Base-by-base conservation (phyloP, 352 stramenopile species). In the Pythium pyrilobum region DNA sequence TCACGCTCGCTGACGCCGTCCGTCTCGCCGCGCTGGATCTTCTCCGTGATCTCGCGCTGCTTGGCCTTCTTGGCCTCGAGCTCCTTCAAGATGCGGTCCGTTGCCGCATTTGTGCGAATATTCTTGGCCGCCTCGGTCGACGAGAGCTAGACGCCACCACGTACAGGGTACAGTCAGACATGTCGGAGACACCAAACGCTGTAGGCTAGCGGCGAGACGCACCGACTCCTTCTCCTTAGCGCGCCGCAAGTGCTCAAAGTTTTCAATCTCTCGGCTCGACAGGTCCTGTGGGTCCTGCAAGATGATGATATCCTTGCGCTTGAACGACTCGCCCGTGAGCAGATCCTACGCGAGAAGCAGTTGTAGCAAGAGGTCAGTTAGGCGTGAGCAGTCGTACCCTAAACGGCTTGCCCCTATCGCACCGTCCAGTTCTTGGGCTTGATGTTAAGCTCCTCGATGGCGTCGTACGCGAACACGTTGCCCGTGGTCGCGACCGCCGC, bases 391-490 rank as follows among this genome's bases (percentile, higher is more conserved):
- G n/a, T n/a, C n/a, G n/a, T n/a, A n/a, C 20, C 21, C 38, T n/a
- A 44, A 44, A 29, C 38, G 29, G 7, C 13, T 39, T n/a, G n/a
- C n/a, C n/a, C n/a, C n/a, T n/a, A n/a, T n/a, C n/a, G n/a, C n/a
- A 91, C 81, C 41, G 81, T 81, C 74, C 91, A 98, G 76, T 98
- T 98, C 67, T 99, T 99, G 6, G 91, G 58, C 70, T 98, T 99
- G 63, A 99, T 84, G 72, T 99, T 99, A 21, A 99, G 87, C 71
- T 99, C 97, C 33, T 98, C 74, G 44, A 99, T 87, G 5, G 96
- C 96, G 42, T 99, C 95, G 52, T 97, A 98, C 27, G 87, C 88
- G 58, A 96, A 99, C 12, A 99, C 96, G 71, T 99, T 98, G n/a
- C 82, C 81, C 8, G 81, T 92, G 3, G 81, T 77, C 15, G 76